Conservation (phyloP, 192 early-diverging fungal species). For the Jimgerdemannia lactiflua region DNA sequence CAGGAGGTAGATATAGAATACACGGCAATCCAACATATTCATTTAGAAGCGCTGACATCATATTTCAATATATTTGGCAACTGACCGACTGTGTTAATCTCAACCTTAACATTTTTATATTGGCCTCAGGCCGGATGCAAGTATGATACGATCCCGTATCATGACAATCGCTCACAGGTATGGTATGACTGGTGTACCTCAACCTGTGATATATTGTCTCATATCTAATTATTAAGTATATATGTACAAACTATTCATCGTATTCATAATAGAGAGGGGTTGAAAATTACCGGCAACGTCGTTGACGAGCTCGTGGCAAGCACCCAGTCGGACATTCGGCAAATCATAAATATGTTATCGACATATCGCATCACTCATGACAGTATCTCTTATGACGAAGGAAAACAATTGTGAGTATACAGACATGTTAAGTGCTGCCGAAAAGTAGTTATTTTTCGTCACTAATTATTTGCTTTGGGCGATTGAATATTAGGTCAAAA, state of each 20-base stretch:
- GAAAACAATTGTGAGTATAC: slow-evolving; percentile 61
- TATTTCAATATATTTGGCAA: not conserved
- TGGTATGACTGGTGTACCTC: not conserved
- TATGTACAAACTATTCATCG: too few species aligned
- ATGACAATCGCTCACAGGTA: slow-evolving; percentile 70
- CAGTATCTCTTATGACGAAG: slow-evolving; percentile 78
- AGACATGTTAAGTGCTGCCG: not conserved
- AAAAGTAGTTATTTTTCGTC: slow-evolving; percentile 7
- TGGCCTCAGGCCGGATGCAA: slow-evolving; percentile 30
- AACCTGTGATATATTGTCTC: too few species aligned
- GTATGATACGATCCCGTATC: slow-evolving; percentile 63
- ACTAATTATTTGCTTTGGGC: slow-evolving; percentile 1
- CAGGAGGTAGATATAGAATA: slow-evolving; percentile 39
- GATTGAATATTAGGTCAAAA: slow-evolving; percentile 19
- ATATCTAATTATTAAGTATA: too few species aligned
- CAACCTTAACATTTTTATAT: slow-evolving; percentile 1
- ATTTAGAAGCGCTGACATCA: not conserved
- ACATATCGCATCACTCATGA: slow-evolving; percentile 74
- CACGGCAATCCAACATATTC: not conserved
- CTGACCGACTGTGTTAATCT: not conserved
- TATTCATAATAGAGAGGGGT: slow-evolving; percentile 54
- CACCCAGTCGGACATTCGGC: slow-evolving; percentile 92
- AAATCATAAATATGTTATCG: slow-evolving; percentile 92
- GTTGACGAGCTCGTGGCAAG: slow-evolving; percentile 76
- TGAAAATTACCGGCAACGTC: slow-evolving; percentile 74